Base-by-base conservation (phyloP, 805 yeast genomes). In the Hanseniaspora lachancei region DNA sequence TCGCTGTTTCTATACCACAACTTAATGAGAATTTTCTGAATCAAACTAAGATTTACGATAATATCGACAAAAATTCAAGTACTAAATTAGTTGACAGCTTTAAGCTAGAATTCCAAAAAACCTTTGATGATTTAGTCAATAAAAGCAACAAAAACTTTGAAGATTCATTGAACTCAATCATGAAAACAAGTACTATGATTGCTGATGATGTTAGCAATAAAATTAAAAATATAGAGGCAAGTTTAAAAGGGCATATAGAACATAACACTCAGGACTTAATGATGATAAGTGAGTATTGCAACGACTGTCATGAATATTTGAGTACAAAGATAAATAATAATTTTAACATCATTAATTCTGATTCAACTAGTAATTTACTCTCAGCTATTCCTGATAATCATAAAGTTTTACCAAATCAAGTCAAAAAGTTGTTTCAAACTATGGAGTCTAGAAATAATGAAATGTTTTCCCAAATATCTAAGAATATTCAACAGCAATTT, bases 281-380 rank as follows among this genome's bases (percentile, higher is more conserved):
- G 38, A 65, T 63, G 57, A 61, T 67, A 10, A 64, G 67, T 46
- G 69, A 67, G 49, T 69, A 67, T 29, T 64, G 64, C 49, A 65
- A 63, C 47, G 64, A 62, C 48, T 59, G 68, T 43, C 66, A 62
- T 43, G 64, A 64, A 24, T 68, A 64, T 49, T 60, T 69, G 9
- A 60, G 63, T 46, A 62, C 61, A 27, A 61, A 66, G 20, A 64
- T 68, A 34, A 66, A 67, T 53, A 65, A 64, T 43, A 64, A 53
- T 23, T 15, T 46, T 7, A 53, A 53, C 23, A 29, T 46, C 23
- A 53, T 53, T 4, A 53, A 53, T 20, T 38, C 56, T 59, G 51
- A 64, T 62, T 54, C 66, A 61, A 52, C 62, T 61, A 50, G 65
- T 61, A 38, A 38, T 23, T 21, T 39, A 9, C 20, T 46, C 6